Base-by-base conservation (phyloP, 2,329 filamentous ascomycete species). In the Immersiporthe knoxdaviesiana region DNA sequence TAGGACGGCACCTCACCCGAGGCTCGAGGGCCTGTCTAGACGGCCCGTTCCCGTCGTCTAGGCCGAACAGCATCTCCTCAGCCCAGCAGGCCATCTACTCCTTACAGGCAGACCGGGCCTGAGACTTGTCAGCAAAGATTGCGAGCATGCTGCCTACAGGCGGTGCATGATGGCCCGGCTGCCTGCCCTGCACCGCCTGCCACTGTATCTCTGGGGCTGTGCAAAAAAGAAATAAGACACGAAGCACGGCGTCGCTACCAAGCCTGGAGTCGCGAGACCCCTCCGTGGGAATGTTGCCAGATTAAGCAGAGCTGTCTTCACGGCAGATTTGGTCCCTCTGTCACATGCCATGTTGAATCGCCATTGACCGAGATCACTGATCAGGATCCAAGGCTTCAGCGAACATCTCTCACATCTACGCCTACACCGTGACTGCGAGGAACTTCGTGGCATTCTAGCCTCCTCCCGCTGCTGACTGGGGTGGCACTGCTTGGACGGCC, bases 171-270 rank as follows among this genome's bases (percentile, higher is more conserved):
- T 54, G 62, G 47, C 32, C n/a, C 21, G 39, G 39, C 12, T 32
- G 14, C 50, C 50, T 44, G 7, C 50, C n/a, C 35, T 32, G 47
- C 44, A 11, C 14, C n/a, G 21, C n/a, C 35, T 65, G 30, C 52
- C 63, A 65, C 63, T 37, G 10, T 56, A 50, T 37, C 27, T 30
- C 30, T 24, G 63, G 50, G 63, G 63, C 63, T 65, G 50, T 65
- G 63, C 35, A 35, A 39, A 21, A n/a, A n/a, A n/a, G n/a, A n/a
- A n/a, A n/a, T n/a, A n/a, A 54, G 27, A 56, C 47, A 65, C 50
- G 50, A 50, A 41, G 35, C 63, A 37, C 63, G 47, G 47, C 63
- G 63, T 50, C 63, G 63, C 63, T 30, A 35, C 63, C 44, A 54
- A 63, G 39, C 30, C 44, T n/a, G 32, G 59, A 11, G 30, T 30